phyloP scores from a whole-genome alignment of 225 moss, liverwort and hornwort species.

The Rhytidiadelphus loreus region DNA sequence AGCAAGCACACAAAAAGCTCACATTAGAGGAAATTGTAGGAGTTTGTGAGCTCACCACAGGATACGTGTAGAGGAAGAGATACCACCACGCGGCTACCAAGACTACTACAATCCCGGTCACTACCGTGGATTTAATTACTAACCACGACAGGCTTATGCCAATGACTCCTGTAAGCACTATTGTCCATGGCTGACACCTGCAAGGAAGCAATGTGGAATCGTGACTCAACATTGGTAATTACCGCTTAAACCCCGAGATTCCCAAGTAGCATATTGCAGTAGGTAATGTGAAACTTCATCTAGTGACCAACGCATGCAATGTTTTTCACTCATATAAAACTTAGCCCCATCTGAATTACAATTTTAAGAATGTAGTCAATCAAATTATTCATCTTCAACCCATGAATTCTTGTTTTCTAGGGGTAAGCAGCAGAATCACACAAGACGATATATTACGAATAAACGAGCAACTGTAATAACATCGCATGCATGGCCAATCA shows the following conservation, averaged over 20 bases:
- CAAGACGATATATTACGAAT: background rate
- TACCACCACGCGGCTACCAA: conserved; percentile 84
- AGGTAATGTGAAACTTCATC: background rate
- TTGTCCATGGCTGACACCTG: conserved; percentile 99
- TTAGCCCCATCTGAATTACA: background rate
- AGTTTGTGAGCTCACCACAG: conserved; percentile 44
- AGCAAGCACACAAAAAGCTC: background rate
- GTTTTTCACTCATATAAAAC: background rate
- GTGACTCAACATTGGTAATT: background rate
- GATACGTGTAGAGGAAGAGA: conserved; percentile 80
- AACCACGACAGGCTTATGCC: conserved; percentile 61
- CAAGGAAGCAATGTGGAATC: background rate
- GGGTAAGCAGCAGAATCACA: background rate
- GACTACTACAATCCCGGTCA: conserved; percentile 45
- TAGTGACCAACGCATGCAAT: background rate
- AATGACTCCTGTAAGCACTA: conserved; percentile 63
- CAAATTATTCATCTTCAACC: background rate
- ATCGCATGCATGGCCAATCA: background rate
- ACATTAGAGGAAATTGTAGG: background rate
- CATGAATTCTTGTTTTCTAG: background rate
- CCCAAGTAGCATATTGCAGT: background rate
- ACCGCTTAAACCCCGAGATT: background rate
- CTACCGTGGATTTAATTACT: conserved; percentile 31
- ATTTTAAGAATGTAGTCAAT: background rate
- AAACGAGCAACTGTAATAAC: background rate